Conservation (phyloP, 23 red algal species). For the Gracilaria caudata region DNA sequence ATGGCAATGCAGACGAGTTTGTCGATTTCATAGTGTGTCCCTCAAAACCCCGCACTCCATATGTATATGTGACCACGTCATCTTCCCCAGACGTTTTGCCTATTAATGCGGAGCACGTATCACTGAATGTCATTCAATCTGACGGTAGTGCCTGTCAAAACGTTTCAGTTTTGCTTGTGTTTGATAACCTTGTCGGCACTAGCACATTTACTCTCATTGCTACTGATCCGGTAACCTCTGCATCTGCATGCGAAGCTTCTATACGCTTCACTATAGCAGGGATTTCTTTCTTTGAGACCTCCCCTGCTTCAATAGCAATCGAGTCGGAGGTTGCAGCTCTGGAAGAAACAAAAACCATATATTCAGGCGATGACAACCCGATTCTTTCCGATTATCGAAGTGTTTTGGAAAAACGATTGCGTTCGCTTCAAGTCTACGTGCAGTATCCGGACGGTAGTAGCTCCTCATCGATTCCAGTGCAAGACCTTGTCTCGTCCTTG, state of each 20-base stretch:
- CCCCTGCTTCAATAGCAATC: neutral
- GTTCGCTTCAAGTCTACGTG: conserved; percentile 17
- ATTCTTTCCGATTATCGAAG: conserved; percentile 33
- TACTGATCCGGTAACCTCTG: neutral
- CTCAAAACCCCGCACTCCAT: neutral
- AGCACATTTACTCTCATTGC: conserved; percentile 18
- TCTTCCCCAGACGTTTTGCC: conserved; percentile 27
- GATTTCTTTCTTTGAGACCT: conserved; percentile 26
- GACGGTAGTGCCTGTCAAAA: conserved; percentile 32
- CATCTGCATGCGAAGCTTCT: neutral
- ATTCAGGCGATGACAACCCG: conserved; percentile 19
- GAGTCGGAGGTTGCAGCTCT: neutral
- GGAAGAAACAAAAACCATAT: conserved; percentile 2
- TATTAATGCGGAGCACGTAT: conserved; percentile 1
- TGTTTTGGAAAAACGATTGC: conserved; percentile 22
- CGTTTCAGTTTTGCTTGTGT: conserved; percentile 34
- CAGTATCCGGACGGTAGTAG: conserved; percentile 58
- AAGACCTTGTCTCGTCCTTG: conserved; percentile 19
- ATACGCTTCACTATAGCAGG: conserved; percentile 41
- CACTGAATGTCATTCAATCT: conserved; percentile 36
- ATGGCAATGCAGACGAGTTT: conserved; percentile 35
- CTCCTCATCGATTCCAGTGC: neutral
- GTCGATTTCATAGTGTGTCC: conserved; percentile 30
- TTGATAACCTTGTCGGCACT: conserved; percentile 47
- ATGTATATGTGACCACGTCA: neutral